phyloP scores from a whole-genome alignment of 2,329 filamentous ascomycete species.

The Paecilomyces sp. region DNA sequence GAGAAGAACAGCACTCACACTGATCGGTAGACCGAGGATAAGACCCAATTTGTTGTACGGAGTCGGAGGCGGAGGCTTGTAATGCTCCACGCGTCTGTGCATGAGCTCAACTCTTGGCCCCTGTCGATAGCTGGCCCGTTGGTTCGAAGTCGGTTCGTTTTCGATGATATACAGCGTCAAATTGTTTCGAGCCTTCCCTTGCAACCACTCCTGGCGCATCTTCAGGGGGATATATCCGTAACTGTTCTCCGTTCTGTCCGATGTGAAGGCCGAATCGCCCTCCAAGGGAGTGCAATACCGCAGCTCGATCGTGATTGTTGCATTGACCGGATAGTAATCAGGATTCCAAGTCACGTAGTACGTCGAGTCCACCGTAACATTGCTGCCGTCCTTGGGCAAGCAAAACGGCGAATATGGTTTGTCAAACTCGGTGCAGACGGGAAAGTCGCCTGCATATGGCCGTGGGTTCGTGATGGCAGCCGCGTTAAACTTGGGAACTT shows the following conservation, averaged over 20 bases:
- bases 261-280: slow-evolving; percentile 30
- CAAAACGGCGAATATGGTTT: slow-evolving; percentile 24
- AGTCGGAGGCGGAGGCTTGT: slow-evolving; percentile 22
- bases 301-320: slow-evolving; percentile 24
- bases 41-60: slow-evolving; percentile 27
- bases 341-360: slow-evolving; percentile 35
- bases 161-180: slow-evolving; percentile 31
- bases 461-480: slow-evolving; percentile 1
- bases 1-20: slow-evolving; percentile 27
- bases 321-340: slow-evolving; percentile 22
- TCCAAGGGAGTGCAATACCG: slow-evolving; percentile 25
- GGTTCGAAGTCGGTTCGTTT: slow-evolving; percentile 17
- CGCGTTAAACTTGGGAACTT: neutral
- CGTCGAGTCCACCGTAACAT: slow-evolving; percentile 28
- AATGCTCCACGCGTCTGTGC: slow-evolving; percentile 26
- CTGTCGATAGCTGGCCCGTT: slow-evolving; percentile 17
- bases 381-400: slow-evolving; percentile 23
- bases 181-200: slow-evolving; percentile 27
- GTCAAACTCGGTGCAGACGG: slow-evolving; percentile 20
- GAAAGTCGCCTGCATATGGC: slow-evolving; percentile 18
- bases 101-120: slow-evolving; percentile 31
- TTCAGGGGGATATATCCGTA: slow-evolving; percentile 31
- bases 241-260: slow-evolving; percentile 26
- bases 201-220: slow-evolving; percentile 35
- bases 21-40: slow-evolving; percentile 36